phyloP scores from a whole-genome alignment of 306 rosid genomes.

The Pyrus communis region DNA sequence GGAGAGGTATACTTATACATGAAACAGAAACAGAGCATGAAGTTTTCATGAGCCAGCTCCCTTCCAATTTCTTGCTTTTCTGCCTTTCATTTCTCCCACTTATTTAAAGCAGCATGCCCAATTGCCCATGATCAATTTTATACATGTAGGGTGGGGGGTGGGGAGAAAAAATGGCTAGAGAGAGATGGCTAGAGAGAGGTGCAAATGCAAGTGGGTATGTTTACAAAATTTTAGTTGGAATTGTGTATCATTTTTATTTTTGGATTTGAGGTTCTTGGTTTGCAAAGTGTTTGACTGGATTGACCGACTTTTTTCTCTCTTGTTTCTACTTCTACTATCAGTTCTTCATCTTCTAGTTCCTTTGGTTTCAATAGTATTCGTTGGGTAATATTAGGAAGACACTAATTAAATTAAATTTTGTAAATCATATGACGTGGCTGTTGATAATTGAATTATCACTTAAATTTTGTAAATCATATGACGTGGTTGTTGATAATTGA shows the following conservation, averaged over 20 bases:
- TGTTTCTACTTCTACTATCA: not conserved
- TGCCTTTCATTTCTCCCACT: constrained; percentile 18
- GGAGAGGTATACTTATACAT: constrained; percentile 1
- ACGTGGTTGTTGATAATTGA: no score
- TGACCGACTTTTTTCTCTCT: constrained; percentile 19
- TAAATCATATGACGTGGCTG: no score
- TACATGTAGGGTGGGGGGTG: not conserved
- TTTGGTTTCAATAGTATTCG: not conserved
- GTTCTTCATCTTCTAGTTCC: not conserved
- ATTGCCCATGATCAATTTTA: constrained; percentile 11
- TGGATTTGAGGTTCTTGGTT: constrained; percentile 1
- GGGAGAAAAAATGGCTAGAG: not conserved
- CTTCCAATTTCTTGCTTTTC: constrained; percentile 28
- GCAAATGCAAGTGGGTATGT: constrained; percentile 27
- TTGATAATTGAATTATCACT: no score
- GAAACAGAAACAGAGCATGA: constrained; percentile 9
- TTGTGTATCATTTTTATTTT: not conserved
- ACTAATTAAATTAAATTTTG: no score
- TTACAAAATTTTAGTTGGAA: constrained; percentile 6
- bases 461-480: no score
- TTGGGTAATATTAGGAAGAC: constrained; percentile 19
- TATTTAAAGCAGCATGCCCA: constrained; percentile 24
- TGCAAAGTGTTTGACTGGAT: constrained; percentile 48
- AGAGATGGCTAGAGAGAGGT: not conserved
- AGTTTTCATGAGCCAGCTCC: constrained; percentile 26